Base-by-base conservation (phyloP, 2,329 filamentous ascomycete genomes). In the Xylariaceae sp. region DNA sequence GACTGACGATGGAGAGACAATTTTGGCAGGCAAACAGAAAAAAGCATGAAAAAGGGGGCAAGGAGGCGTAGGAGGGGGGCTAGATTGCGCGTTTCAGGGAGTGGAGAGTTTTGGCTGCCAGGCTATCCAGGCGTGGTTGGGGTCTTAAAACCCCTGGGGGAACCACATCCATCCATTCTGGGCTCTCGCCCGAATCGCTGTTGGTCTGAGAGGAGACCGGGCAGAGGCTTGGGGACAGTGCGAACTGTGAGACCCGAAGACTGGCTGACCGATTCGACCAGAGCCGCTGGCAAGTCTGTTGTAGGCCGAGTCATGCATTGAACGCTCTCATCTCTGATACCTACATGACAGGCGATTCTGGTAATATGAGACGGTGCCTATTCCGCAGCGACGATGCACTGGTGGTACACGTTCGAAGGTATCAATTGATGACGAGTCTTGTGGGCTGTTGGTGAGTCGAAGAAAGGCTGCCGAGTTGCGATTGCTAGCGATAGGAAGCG, bases 41-140 rank as follows among this genome's bases (percentile, higher is more conserved):
- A 33, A 16, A 19, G 18, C 24, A 31, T 19, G 19, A 38, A 35
- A 42, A 41, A 46, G 39, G 50, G 52, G 48, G 47, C 39, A 41
- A 50, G 41, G 37, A 38, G 47, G 52, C 47, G 47, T 38, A 41
- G 49, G 41, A 35, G 37, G 47, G 43, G 47, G 45, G 45, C 48
- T 37, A 47, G 51, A 47, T 48, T 52, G 44, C 47, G 52, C 51
- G 56, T 59, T 59, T 59, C 54, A 59, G 54, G 51, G 54, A 54
- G 52, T 49, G 50, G 46, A 51, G 50, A 45, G 39, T 50, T 41
- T 49, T 45, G 43, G 47, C 48, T 52, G 44, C 44, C 36, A 48
- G 49, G 47, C 45, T 49, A 47, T 41, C 43, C 41, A 51, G 42
- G 45, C 44, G 46, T 44, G 51, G 42, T 51, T 52, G 49, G 54